phyloP scores from a whole-genome alignment of 495 filamentous ascomycete species.

The Penicillium cataractarum region DNA sequence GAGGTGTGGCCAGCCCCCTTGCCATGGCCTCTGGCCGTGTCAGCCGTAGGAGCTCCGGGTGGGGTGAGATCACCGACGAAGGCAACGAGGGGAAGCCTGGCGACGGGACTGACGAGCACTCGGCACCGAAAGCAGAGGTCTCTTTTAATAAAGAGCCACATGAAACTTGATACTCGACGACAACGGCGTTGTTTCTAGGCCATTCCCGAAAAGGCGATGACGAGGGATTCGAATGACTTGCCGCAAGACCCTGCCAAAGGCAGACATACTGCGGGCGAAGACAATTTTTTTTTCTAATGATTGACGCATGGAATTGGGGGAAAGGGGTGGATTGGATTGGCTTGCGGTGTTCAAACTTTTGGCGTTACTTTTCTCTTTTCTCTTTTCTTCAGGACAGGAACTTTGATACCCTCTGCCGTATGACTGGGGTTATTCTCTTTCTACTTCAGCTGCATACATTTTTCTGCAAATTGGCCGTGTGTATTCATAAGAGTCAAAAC shows the following conservation, averaged over 20 bases:
- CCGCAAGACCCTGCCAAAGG: conserved; percentile 16
- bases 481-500: conserved; percentile 13
- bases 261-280: conserved; percentile 14
- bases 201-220: conserved; percentile 6
- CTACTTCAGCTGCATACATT: conserved; percentile 13
- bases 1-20: conserved; percentile 61
- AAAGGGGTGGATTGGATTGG: conserved; percentile 21
- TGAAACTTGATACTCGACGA: conserved; percentile 12
- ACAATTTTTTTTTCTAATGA: conserved; percentile 25
- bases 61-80: conserved; percentile 59
- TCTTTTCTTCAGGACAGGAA: conserved; percentile 16
- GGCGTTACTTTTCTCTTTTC: conserved; percentile 13
- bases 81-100: conserved; percentile 22
- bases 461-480: conserved; percentile 17
- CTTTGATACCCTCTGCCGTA: conserved; percentile 36
- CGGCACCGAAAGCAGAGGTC: conserved; percentile 6
- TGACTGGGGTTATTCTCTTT: conserved; percentile 20
- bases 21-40: conserved; percentile 50
- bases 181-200: neutral
- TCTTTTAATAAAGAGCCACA: conserved; percentile 19
- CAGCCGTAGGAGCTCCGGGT: conserved; percentile 65
- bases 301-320: conserved; percentile 26
- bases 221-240: conserved; percentile 25
- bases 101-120: conserved; percentile 31
- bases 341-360: conserved; percentile 19